Evolutionary conservation across 2,329 filamentous ascomycete species (phyloP), one percentile per base, ranked within the genome.

Genomic region (Pyrenochaeta sp.): DNA sequence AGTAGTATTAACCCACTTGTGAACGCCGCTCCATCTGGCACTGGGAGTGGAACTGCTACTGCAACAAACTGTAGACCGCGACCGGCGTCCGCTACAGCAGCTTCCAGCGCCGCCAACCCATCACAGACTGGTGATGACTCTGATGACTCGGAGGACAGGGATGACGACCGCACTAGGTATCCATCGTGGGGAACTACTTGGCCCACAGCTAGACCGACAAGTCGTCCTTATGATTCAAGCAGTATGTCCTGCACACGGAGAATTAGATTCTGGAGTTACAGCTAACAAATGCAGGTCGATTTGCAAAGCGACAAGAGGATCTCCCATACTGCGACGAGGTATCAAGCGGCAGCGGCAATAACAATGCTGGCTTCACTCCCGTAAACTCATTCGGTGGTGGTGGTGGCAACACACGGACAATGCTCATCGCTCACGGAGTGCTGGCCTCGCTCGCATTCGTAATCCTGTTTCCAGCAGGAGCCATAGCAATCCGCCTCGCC

Each of bases 361-460:
- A n/a, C 30, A 60, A 61, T 40, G 32, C 54, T 30, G 61, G 60
- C 11, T 60, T 68, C 44, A 70, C 59, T 0, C 54, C 61, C 2
- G 54, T 67, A 35, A 44, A 23, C 14, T 36, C 46, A 4, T 42
- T 48, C n/a, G 18, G 23, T 0, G 36, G 37, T n/a, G 36, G 48
- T 10, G 49, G 49, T 21, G 20, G 50, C n/a, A 52, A 58, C 21
- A 56, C 40, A 30, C 56, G 46, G 27, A 74, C 60, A 27, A 77
- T 79, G 61, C 63, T 78, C 50, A 75, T 75, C 29, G 78, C 78
- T 2, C 79, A 81, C 59, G 79, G 74, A 17, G 69, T 74, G 4
- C 67, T 81, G 17, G 79, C 78, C 20, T 66, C 70, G 10, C 67
- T 81, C 6, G 78, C 77, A 2, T 80, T 80, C 54, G 76, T 79